Evolutionary conservation across 805 yeast genomes (phyloP).

Genomic region (Ogataea neopini): DNA sequence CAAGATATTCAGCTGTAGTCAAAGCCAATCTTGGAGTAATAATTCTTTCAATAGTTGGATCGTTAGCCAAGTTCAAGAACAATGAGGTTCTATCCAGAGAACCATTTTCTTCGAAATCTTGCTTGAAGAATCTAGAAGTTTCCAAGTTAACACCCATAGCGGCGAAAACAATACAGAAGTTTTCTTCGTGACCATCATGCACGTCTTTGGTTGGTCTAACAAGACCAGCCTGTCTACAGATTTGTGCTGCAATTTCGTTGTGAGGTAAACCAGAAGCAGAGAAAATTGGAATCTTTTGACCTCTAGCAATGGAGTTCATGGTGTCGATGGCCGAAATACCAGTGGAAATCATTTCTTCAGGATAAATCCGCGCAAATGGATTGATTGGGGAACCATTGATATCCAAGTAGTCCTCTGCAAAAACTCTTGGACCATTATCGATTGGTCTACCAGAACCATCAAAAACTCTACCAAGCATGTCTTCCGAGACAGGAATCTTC

Average conservation of each 20-base stretch:
- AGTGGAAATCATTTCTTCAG: conserved; percentile 99
- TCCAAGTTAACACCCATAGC: conserved; percentile 99
- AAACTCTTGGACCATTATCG: conserved; percentile 96
- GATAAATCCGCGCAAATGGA: conserved; percentile 97
- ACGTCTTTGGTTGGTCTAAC: conserved; percentile 99
- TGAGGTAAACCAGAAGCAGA: conserved; percentile 99
- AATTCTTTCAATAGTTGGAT: conserved; percentile 99
- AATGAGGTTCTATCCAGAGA: conserved; percentile 96
- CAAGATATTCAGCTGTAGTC: conserved; percentile 97
- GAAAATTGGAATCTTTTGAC: conserved; percentile 98
- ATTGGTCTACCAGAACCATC: conserved; percentile 99
- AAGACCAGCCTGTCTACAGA: conserved; percentile 98
- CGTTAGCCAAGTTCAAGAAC: conserved; percentile 96
- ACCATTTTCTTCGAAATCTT: conserved; percentile 99
- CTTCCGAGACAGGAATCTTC: conserved; percentile 94
- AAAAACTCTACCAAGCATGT: conserved; percentile 94
- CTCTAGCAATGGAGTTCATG: conserved; percentile 99
- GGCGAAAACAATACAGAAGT: conserved; percentile 97
- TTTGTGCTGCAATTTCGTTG: conserved; percentile 99
- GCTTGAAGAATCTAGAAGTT: conserved; percentile 97
- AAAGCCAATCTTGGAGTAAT: conserved; percentile 98
- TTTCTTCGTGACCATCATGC: conserved; percentile 99
- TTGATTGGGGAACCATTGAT: conserved; percentile 99
- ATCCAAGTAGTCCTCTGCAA: conserved; percentile 98
- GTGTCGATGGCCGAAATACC: conserved; percentile 99